Conservation (phyloP, 768 basidiomycete genomes). For the Trametes punicea region DNA sequence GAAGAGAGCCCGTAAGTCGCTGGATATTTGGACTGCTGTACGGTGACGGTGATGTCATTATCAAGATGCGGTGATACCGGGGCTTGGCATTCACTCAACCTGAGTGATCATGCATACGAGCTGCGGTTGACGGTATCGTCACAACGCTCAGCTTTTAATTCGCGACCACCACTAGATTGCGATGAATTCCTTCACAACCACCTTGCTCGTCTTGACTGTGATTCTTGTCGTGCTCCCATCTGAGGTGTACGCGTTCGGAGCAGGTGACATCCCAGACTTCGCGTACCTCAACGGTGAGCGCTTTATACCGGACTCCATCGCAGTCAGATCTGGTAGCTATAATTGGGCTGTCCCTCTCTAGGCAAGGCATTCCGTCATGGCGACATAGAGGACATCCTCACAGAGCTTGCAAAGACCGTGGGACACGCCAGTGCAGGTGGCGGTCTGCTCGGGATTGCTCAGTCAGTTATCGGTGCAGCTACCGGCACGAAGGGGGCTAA, state of each 20-base stretch:
- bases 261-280: slow-evolving; percentile 71
- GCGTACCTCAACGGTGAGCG: slow-evolving; percentile 57
- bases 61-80: slow-evolving; percentile 10
- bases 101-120: too few species aligned
- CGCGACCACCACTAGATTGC: slow-evolving; percentile 20
- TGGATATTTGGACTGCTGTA: too few species aligned
- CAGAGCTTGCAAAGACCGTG: slow-evolving; percentile 53
- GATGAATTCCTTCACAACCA: slow-evolving; percentile 21
- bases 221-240: slow-evolving; percentile 40
- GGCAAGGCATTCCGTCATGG: slow-evolving; percentile 76
- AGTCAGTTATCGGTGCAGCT: slow-evolving; percentile 42
- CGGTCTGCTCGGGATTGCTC: slow-evolving; percentile 51
- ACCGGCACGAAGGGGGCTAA: slow-evolving; percentile 49
- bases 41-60: slow-evolving; percentile 17
- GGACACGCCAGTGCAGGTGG: slow-evolving; percentile 42
- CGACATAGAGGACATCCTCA: slow-evolving; percentile 69
- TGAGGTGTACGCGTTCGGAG: slow-evolving; percentile 51
- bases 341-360: slow-evolving; percentile 20
- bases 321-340: not conserved
- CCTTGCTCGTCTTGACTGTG: slow-evolving; percentile 26
- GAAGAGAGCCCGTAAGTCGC: too few species aligned
- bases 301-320: not conserved
- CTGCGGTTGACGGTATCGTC: too few species aligned
- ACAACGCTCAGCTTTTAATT: not conserved
- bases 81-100: slow-evolving; percentile 14